Evolutionary conservation across 176 grass and related monocot genomes (phyloP).

Genomic region (Thinopyrum elongatum): DNA sequence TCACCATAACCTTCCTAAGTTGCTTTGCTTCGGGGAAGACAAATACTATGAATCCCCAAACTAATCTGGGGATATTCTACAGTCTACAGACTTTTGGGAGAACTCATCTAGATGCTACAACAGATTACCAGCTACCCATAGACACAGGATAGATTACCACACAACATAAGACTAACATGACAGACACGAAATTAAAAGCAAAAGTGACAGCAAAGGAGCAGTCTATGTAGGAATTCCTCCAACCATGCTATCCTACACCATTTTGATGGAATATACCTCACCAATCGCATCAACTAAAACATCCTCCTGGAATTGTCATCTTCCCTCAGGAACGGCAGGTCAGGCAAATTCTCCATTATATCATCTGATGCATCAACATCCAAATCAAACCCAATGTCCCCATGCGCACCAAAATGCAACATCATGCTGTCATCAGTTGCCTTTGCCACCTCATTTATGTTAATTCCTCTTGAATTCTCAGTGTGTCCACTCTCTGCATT

Average conservation of each 20-base stretch:
- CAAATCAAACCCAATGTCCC: constrained; percentile 74
- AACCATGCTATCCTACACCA: constrained; percentile 40
- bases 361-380: constrained; percentile 82
- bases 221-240: constrained; percentile 29
- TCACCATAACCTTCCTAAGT: constrained; percentile 18
- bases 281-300: constrained; percentile 50
- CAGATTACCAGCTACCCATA: constrained; percentile 34
- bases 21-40: constrained; percentile 19
- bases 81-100: constrained; percentile 8
- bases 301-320: constrained; percentile 55
- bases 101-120: constrained; percentile 28
- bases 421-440: constrained; percentile 39
- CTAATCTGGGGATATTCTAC: constrained; percentile 35
- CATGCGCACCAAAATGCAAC: constrained; percentile 41
- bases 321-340: constrained; percentile 96
- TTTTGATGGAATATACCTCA: constrained; percentile 33
- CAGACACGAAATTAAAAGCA: constrained; percentile 11
- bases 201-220: neutral
- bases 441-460: constrained; percentile 85
- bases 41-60: constrained; percentile 28
- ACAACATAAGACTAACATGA: neutral
- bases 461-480: constrained; percentile 56
- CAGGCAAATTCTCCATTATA: constrained; percentile 85
- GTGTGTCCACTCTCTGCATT: constrained; percentile 20
- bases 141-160: constrained; percentile 9